Base-by-base conservation (phyloP, 441 rosid species). In the Adansonia madagascariensis region DNA sequence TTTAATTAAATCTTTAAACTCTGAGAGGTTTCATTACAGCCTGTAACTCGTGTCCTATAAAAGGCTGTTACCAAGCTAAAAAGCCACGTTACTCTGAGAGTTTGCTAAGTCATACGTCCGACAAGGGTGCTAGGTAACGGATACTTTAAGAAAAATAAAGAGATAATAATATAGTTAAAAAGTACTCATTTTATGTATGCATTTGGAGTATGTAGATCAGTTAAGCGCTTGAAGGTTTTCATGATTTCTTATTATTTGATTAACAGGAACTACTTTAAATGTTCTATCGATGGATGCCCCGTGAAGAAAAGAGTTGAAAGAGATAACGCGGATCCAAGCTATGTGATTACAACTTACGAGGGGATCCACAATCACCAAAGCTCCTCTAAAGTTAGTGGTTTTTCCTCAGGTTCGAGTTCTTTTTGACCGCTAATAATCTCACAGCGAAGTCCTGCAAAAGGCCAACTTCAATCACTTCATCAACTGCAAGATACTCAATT, bases 241-340 rank as follows among this genome's bases (percentile, higher is more conserved):
- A 63, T 39, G 0, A 7, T 6, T n/a, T 12, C 20, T 39, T 22
- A 9, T 17, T n/a, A 20, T 55, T 61, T 73, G 75, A 81, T 77
- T 46, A 64, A 31, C 90, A 95, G 98, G 92, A 95, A 95, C 79
- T 95, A 95, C 75, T 95, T 83, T 73, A 91, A 78, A 76, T 95
- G 99, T 74, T 88, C 91, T 1, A 82, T 76, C 9, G 93, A 91
- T 65, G 91, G 92, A 9, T 95, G 99, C 73, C 86, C 89, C 0
- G 98, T 95, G 71, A 93, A 95, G 90, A 95, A 95, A 88, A 86
- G 98, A 81, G 88, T 95, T 24, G 97, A 95, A 83, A 88, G 99
- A 84, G 98, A 95, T 24, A 79, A 63, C 49, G 97, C 89, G n/a
- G 98, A 95, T 79, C 81, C 87, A 4, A 81, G 84, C 31, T 95